A percentile compares a stretch with the other conserved stretches of the same genome.
Conservation (phyloP, 768 basidiomycete genomes). For the Mycena maculata region DNA sequence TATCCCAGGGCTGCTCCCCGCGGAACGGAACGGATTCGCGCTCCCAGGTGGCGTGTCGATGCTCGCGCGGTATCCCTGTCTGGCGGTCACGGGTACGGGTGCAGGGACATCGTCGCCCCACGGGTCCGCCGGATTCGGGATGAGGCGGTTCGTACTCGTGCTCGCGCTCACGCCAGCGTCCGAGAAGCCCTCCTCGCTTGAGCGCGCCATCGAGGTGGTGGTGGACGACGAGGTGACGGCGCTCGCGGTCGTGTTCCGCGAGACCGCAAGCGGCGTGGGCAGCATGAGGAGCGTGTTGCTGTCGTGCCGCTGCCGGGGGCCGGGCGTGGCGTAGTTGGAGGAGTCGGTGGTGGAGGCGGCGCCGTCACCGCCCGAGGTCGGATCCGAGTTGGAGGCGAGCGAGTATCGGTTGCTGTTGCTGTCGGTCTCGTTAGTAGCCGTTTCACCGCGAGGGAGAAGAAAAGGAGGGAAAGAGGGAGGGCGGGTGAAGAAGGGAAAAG, state of each 20-base stretch:
- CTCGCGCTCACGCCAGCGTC: too few relatives aligned
- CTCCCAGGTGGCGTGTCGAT: constrained; percentile 56
- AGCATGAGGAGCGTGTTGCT: constrained; percentile 79
- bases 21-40: constrained; percentile 65
- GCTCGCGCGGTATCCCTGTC: constrained; percentile 22
- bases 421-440: too few relatives aligned
- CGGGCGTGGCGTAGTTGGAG: constrained; percentile 43
- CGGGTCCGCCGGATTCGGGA: constrained; percentile 55
- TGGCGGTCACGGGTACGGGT: constrained; percentile 38
- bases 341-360: constrained; percentile 74
- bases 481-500: too few relatives aligned
- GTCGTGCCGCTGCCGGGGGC: constrained; percentile 71
- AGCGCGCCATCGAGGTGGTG: constrained; percentile 58
- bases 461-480: too few relatives aligned
- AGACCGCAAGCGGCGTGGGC: constrained; percentile 76
- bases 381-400: constrained; percentile 80
- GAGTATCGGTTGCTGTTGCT: constrained; percentile 78
- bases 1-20: constrained; percentile 48
- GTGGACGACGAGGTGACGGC: too few relatives aligned
- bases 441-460: too few relatives aligned
- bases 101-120: constrained; percentile 45
- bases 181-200: constrained; percentile 62
- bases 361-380: constrained; percentile 54
- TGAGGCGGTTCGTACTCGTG: too few relatives aligned
- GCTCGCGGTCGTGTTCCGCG: constrained; percentile 33